A percentile compares a stretch with the other conserved stretches of the same genome.
phyloP scores from a whole-genome alignment of 164 flowering plant genomes.

The Pachysandra terminalis region DNA sequence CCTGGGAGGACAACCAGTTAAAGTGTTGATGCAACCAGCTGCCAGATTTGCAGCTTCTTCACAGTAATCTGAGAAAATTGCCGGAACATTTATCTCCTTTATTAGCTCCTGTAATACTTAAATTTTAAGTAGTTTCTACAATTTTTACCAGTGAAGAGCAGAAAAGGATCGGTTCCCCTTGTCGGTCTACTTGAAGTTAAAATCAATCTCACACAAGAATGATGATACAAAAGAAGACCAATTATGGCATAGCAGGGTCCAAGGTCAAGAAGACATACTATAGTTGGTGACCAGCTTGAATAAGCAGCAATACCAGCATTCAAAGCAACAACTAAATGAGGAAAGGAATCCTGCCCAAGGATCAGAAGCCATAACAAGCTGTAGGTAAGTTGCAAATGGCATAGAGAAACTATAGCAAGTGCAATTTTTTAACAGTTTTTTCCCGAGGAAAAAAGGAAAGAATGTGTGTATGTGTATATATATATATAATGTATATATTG shows the following conservation, averaged over 20 bases:
- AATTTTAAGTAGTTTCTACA: not conserved
- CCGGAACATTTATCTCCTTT: constrained; percentile 56
- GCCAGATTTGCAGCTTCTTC: constrained; percentile 95
- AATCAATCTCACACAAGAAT: not conserved
- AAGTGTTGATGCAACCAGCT: constrained; percentile 49
- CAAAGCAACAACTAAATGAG: constrained; percentile 70
- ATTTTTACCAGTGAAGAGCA: no score
- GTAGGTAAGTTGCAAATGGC: not conserved
- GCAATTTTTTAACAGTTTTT: not conserved
- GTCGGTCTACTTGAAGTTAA: not conserved
- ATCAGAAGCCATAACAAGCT: constrained; percentile 11
- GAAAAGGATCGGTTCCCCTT: no score
- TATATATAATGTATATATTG: no score
- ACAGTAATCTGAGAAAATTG: constrained; percentile 87
- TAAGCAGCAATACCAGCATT: constrained; percentile 98
- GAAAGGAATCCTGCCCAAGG: constrained; percentile 52
- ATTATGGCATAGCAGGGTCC: not conserved
- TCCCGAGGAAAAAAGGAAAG: not conserved
- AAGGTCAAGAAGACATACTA: constrained; percentile 45
- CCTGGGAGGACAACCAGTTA: constrained; percentile 38
- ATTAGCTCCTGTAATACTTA: constrained; percentile 55
- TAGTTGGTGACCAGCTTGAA: constrained; percentile 79
- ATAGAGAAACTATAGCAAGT: not conserved
- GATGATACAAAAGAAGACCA: no score
- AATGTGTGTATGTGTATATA: not conserved